Evolutionary conservation across 169 alveolate genomes (phyloP).

Genomic region (Eimeria mitis): DNA sequence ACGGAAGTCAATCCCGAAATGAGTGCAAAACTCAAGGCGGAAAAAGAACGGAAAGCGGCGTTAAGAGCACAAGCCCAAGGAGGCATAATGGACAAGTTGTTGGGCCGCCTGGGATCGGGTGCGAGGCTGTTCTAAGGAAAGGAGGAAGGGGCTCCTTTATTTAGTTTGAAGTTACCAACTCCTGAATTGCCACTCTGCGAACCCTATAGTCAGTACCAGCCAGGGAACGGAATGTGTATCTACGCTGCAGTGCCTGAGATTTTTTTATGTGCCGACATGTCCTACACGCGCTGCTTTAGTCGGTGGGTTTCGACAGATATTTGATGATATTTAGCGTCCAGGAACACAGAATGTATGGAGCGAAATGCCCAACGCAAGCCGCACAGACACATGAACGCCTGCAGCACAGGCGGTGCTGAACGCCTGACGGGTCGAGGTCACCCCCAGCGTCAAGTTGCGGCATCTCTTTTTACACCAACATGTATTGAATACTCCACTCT

Average conservation of each 20-base stretch:
- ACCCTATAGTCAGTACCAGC: background rate
- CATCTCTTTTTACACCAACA: background rate
- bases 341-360: background rate
- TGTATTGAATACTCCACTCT: background rate
- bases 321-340: background rate
- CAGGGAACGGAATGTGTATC: background rate
- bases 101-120: constrained; percentile 74
- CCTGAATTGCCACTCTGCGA: background rate
- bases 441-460: background rate
- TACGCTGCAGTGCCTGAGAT: constrained; percentile 3
- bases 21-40: constrained; percentile 51
- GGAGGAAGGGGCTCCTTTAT: background rate
- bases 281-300: constrained; percentile 2
- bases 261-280: constrained; percentile 21
- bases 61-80: constrained; percentile 57
- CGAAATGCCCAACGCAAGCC: background rate
- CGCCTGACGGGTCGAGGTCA: background rate
- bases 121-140: constrained; percentile 18
- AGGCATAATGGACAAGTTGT: constrained; percentile 45
- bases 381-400: background rate
- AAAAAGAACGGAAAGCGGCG: constrained; percentile 64
- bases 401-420: background rate
- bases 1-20: constrained; percentile 53
- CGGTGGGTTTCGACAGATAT: background rate
- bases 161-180: constrained; percentile 17